These are phyloP conservation scores for Psidium guajava DNA, from an alignment of 345 rosid species.

Conservation along the genomic window DNA sequence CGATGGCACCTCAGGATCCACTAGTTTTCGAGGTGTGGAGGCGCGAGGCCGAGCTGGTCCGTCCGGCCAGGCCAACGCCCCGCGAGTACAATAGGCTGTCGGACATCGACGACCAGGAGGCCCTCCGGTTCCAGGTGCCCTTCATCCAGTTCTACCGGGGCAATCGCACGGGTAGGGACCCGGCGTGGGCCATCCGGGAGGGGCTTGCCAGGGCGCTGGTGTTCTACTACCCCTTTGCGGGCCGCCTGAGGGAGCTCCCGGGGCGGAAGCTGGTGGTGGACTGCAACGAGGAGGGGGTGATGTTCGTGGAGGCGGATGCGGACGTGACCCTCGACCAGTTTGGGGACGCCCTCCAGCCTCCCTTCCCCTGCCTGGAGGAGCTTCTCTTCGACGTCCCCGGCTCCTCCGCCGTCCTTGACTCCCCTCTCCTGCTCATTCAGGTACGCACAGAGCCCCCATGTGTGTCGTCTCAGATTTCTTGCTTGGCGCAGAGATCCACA, in stretches of 20 bases:
- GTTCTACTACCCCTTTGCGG: constrained; percentile 5
- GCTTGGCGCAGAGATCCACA: neutral
- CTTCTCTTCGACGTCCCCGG: constrained; percentile 45
- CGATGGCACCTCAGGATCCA: neutral
- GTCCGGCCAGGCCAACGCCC: neutral
- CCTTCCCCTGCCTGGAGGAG: constrained; percentile 39
- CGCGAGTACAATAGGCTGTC: neutral
- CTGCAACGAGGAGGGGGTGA: constrained; percentile 1
- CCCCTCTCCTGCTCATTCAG: constrained; percentile 44
- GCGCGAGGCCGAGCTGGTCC: neutral
- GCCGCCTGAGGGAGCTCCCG: neutral
- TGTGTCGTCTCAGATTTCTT: neutral
- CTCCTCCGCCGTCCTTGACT: constrained; percentile 21
- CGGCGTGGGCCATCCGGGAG: neutral
- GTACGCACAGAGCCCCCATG: constrained; percentile 1
- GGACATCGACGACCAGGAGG: constrained; percentile 4
- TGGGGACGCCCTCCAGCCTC: constrained; percentile 38
- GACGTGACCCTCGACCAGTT: constrained; percentile 29
- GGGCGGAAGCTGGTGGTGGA: constrained; percentile 6
- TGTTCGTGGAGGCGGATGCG: constrained; percentile 15
- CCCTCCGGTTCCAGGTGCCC: neutral
- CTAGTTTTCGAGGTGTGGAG: neutral
- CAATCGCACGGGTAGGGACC: neutral
- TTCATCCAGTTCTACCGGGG: neutral
- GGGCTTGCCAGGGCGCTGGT: constrained; percentile 4